Percentiles rank a stretch among this genome's conserved stretches.
Conservation (phyloP, 192 early-diverging fungal genomes). For the Coemansia sp. region DNA sequence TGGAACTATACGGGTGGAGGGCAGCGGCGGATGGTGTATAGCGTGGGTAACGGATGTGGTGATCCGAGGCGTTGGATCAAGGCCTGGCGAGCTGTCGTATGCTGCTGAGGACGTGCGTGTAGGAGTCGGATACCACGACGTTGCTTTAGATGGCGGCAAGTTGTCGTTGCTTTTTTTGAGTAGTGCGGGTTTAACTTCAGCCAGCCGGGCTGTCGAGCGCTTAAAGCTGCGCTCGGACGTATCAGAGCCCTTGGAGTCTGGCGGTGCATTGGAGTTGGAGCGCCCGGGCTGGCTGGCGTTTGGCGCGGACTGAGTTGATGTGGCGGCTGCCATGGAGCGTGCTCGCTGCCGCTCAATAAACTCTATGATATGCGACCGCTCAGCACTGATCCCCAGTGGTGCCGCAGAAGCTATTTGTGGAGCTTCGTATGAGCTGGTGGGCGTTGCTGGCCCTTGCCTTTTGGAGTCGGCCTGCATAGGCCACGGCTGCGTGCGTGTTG, state of each 20-base stretch:
- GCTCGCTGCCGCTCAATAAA: slow-evolving; percentile 47
- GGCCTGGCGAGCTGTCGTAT: not conserved
- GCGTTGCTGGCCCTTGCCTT: not conserved
- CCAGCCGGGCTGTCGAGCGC: slow-evolving; percentile 48
- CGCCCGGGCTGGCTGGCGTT: not conserved
- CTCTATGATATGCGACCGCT: slow-evolving; percentile 46
- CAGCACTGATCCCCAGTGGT: slow-evolving; percentile 3
- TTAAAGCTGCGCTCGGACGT: slow-evolving; percentile 47
- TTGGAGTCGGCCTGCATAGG: not conserved
- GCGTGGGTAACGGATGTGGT: not conserved
- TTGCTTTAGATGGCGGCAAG: not conserved
- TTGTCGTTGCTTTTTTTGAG: not conserved
- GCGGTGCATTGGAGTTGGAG: not conserved
- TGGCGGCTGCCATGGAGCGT: slow-evolving; percentile 10
- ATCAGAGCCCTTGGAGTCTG: slow-evolving; percentile 24
- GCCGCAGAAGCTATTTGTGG: not conserved
- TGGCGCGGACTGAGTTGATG: not conserved
- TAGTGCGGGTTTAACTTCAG: slow-evolving; percentile 17
- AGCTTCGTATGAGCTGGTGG: not conserved
- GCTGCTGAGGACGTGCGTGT: not conserved
- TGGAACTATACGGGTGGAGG: slow-evolving; percentile 29
- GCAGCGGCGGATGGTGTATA: slow-evolving; percentile 1
- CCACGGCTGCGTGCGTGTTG: slow-evolving; percentile 9
- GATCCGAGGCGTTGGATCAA: not conserved
- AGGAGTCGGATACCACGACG: slow-evolving; percentile 23